phyloP scores from a whole-genome alignment of 2,329 filamentous ascomycete species.

The Ophiosphaerella narmari region DNA sequence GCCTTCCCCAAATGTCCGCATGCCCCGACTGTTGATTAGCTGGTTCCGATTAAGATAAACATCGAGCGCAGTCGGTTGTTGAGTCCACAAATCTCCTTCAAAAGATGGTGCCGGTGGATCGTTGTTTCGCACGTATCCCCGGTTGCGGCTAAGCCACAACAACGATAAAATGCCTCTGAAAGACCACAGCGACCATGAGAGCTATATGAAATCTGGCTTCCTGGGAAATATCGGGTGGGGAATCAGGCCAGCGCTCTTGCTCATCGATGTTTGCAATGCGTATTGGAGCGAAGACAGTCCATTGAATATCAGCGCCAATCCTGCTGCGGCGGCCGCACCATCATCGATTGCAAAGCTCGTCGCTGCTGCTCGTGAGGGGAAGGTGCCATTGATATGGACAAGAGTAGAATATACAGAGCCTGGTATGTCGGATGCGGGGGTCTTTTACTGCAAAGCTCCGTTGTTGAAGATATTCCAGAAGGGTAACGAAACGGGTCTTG shows the following conservation, averaged over 20 bases:
- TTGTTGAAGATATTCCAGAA: constrained; percentile 49
- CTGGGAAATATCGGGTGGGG: constrained; percentile 53
- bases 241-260: constrained; percentile 47
- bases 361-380: constrained; percentile 45
- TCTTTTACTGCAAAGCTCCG: constrained; percentile 52
- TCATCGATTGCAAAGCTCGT: constrained; percentile 49
- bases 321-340: constrained; percentile 43
- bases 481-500: constrained; percentile 48
- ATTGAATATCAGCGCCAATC: constrained; percentile 48
- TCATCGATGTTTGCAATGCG: constrained; percentile 55
- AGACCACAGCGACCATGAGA: constrained; percentile 23
- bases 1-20: constrained; percentile 13
- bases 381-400: constrained; percentile 52
- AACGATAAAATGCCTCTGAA: constrained; percentile 24
- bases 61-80: not conserved
- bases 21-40: constrained; percentile 17
- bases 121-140: constrained; percentile 10
- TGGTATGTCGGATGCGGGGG: constrained; percentile 53
- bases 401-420: constrained; percentile 50
- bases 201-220: constrained; percentile 45
- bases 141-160: constrained; percentile 10
- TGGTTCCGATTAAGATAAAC: constrained; percentile 15
- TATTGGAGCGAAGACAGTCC: constrained; percentile 52
- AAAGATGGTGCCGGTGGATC: constrained; percentile 8
- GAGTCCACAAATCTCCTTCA: not conserved